phyloP scores from a whole-genome alignment of 208 protist genomes.

The Acanthamoeba triangularis region DNA sequence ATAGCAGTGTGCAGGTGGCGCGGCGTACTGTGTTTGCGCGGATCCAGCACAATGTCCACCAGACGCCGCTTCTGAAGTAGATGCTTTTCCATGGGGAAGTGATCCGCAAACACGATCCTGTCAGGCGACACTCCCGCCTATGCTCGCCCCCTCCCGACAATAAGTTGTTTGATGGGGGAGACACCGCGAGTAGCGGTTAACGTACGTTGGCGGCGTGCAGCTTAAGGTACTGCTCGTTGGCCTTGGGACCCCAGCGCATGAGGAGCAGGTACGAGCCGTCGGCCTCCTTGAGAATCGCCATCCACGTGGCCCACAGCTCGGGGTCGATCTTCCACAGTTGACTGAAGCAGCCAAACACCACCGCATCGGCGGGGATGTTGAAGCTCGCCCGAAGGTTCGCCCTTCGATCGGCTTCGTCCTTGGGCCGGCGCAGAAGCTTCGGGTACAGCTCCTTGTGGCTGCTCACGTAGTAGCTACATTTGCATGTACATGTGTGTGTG shows the following conservation, averaged over 20 bases:
- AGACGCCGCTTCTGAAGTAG: not conserved
- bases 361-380: not conserved
- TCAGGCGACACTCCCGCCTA: constrained; percentile 9
- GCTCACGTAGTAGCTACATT: not conserved
- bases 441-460: constrained; percentile 13
- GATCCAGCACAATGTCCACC: constrained; percentile 49
- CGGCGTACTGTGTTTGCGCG: not conserved
- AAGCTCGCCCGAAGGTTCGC: not conserved
- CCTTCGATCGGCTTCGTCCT: not conserved
- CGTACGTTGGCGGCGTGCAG: not conserved
- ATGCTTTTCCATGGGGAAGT: not conserved
- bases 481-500: not conserved
- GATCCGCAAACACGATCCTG: not conserved
- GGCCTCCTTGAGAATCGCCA: constrained; percentile 7
- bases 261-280: constrained; percentile 23
- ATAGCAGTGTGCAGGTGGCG: not conserved
- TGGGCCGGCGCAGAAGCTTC: not conserved
- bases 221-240: not conserved
- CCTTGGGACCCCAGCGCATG: not conserved
- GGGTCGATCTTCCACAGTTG: constrained; percentile 61
- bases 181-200: not conserved
- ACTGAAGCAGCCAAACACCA: constrained; percentile 43
- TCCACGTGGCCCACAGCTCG: constrained; percentile 42
- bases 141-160: no score
- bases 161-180: no score